Evolutionary conservation across 257 asterid genomes (phyloP), one percentile per base, ranked within the genome.

Genomic region (Nicotiana attenuata): DNA sequence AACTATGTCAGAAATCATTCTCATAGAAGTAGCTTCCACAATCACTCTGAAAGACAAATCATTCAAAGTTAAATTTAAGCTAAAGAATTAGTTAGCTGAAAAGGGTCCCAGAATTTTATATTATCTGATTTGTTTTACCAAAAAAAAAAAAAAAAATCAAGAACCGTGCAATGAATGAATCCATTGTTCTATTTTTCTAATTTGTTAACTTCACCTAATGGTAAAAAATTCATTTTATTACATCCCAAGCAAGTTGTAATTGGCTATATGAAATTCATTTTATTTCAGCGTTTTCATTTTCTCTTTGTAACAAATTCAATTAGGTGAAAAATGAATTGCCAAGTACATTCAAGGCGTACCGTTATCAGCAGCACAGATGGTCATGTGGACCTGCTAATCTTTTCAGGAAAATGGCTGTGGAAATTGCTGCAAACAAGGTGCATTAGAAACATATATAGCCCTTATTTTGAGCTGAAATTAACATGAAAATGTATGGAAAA

Each of bases 321-420:
- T 82, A 87, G 92, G 90, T 89, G 5, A 87, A 87, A 82, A 89
- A 86, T 64, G 91, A 89, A 84, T 69, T 87, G 20, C 92, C 92
- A 55, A 87, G 91, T 61, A 89, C 90, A 15, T 89, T 89, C 24
- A 89, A 89, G 77, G 87, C 92, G 10, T 89, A 86, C 78, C 63
- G 91, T 61, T 83, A 83, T 50, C 92, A 89, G 57, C 92, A 89
- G 77, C 91, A 87, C 67, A 86, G 91, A 31, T 87, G 92, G 90
- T 89, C 92, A 10, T 89, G 91, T 35, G 92, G 92, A 26, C 92
- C 91, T 13, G 92, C 92, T 76, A 87, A 87, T 78, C 89, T 87
- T 28, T 89, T 89, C 79, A 84, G 88, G 76, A 89, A 89, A 81
- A 87, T 89, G 92, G 84, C 82, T 57, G 56, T 73, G 76, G 92